Evolutionary conservation across 345 rosid species (phyloP).

Genomic region (Cardamine occulta): DNA sequence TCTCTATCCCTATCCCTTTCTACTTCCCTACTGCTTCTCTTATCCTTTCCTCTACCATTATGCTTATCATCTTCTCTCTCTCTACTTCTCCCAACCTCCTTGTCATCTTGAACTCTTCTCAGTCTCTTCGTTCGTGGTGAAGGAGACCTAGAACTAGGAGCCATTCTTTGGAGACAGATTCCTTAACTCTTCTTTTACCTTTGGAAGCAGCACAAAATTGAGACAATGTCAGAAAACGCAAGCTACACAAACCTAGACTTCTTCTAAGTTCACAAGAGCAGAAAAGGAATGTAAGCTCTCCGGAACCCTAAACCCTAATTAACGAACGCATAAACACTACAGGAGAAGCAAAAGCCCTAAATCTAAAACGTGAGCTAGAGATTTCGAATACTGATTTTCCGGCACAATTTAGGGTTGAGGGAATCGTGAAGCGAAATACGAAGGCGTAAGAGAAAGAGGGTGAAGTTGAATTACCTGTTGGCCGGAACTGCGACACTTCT

Average conservation of each 20-base stretch:
- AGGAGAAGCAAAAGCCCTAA: constrained; percentile 25
- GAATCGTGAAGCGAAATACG: neutral
- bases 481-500: constrained; percentile 32
- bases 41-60: constrained; percentile 53
- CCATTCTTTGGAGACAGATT: constrained; percentile 47
- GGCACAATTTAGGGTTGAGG: neutral
- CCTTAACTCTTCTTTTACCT: constrained; percentile 8
- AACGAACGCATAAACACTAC: constrained; percentile 1
- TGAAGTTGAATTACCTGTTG: constrained; percentile 27
- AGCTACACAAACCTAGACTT: constrained; percentile 4
- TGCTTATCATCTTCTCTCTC: constrained; percentile 58
- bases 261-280: neutral
- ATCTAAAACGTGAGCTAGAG: constrained; percentile 12
- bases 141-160: constrained; percentile 62
- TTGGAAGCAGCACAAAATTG: constrained; percentile 7
- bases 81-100: constrained; percentile 50
- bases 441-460: neutral
- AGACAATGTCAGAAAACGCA: constrained; percentile 24
- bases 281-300: neutral
- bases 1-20: constrained; percentile 39
- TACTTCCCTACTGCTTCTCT: constrained; percentile 44
- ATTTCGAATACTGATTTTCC: neutral
- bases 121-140: constrained; percentile 72
- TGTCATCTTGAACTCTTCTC: constrained; percentile 60
- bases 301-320: constrained; percentile 12